Evolutionary conservation across 805 yeast genomes (phyloP), one percentile per base, ranked within the genome.

Genomic region (Grigorovia jiainica): DNA sequence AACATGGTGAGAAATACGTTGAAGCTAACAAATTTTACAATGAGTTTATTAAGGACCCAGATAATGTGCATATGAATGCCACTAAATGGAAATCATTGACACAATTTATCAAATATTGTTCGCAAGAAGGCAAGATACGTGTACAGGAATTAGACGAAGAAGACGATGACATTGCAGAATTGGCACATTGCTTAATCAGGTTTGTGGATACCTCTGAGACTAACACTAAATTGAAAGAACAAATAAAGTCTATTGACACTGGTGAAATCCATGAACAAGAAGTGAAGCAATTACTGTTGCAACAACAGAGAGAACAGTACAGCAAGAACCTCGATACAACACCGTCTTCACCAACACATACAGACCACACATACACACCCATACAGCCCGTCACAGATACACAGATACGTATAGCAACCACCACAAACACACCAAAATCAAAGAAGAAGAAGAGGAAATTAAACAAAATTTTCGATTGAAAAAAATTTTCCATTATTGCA

Each of bases 31-130:
- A 78, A 55, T 87, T 86, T 54, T 92, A 92, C 65, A 95, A 89
- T 55, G 96, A 89, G 57, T 82, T 82, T 55, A 90, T 92, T 43
- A 72, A 74, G 45, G 85, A 90, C 57, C 76, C 76, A 53, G 76
- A 84, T 43, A 97, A 92, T 60, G 67, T 87, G 9, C 98, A 90
- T 60, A 76, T 92, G 81, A 87, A 87, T 52, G 79, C 97, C 2
- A 92, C 98, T 0, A 70, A 70, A 44, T 92, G 94, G 86, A 60
- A 71, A 3, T 73, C 82, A 2, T 62, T 92, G 37, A 73, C 87
- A 0, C 72, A 75, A 33, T 86, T 90, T 55, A 70, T 86, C 17
- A 71, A 74, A 44, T 65, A 75, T 48, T 61, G 89, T 48, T 80
- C 78, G 1, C 64, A 68, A 10, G 64, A 68, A 16, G 84, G 85